Evolutionary conservation across 1,284 basidiomycete genomes (phyloP).

Genomic region (Microbotryum saponariae): DNA sequence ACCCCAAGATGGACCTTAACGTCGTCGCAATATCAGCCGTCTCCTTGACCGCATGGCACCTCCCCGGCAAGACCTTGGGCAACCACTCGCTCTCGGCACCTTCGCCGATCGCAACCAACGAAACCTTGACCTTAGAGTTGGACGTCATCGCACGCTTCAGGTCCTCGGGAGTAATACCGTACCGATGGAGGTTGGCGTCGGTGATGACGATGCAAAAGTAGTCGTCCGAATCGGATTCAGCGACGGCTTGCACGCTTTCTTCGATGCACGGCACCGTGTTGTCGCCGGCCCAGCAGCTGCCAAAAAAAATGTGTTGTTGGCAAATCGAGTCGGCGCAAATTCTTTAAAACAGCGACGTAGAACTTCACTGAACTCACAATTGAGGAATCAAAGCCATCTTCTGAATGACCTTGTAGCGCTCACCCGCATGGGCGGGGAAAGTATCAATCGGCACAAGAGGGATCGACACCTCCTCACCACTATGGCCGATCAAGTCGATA

Average conservation of each 20-base stretch:
- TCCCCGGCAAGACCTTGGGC: constrained; percentile 24
- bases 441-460: constrained; percentile 32
- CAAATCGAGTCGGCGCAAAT: too few species aligned
- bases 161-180: constrained; percentile 37
- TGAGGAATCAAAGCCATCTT: constrained; percentile 26
- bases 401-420: constrained; percentile 18
- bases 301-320: too few species aligned
- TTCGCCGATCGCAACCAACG: constrained; percentile 29
- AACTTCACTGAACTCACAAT: not conserved
- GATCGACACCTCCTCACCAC: constrained; percentile 39
- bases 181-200: constrained; percentile 42
- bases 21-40: constrained; percentile 26
- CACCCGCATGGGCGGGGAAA: constrained; percentile 17
- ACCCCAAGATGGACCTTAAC: constrained; percentile 17
- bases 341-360: not conserved
- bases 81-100: constrained; percentile 30
- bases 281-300: constrained; percentile 30
- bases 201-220: constrained; percentile 42
- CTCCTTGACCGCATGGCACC: constrained; percentile 24
- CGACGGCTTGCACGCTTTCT: constrained; percentile 4
- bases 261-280: constrained; percentile 23
- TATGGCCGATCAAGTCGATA: constrained; percentile 41
- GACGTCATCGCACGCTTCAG: constrained; percentile 11
- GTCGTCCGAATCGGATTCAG: constrained; percentile 35
- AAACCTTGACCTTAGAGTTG: constrained; percentile 23